Percentiles rank a stretch among this genome's conserved stretches.
phyloP scores from a whole-genome alignment of 2,329 filamentous ascomycete species.

The Helminthosporium solani region DNA sequence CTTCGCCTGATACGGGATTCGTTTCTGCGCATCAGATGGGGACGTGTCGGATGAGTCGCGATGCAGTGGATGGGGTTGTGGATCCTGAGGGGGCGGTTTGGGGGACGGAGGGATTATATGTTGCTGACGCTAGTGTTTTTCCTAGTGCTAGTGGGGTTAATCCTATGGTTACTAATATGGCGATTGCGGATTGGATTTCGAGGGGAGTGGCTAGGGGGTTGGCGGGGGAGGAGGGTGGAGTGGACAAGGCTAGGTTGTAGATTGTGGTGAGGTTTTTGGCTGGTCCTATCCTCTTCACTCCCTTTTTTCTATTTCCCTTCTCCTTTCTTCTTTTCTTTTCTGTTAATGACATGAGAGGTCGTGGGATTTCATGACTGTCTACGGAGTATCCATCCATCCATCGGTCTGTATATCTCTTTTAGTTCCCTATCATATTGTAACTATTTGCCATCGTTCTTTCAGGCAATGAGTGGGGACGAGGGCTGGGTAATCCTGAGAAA shows the following conservation, averaged over 20 bases:
- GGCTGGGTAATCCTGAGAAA: no score
- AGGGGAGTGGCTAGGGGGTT: constrained; percentile 30
- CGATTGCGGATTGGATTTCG: constrained; percentile 41
- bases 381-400: no score
- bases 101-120: constrained; percentile 65
- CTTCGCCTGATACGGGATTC: constrained; percentile 55
- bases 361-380: no score
- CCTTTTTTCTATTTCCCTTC: no score
- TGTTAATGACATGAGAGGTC: no score
- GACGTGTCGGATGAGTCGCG: constrained; percentile 68
- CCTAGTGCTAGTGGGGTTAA: constrained; percentile 77
- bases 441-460: no score
- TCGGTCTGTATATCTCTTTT: no score
- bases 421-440: no score
- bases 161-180: constrained; percentile 77
- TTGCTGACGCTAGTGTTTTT: constrained; percentile 74
- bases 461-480: no score
- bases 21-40: constrained; percentile 82
- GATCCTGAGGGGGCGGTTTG: constrained; percentile 55
- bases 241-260: constrained; percentile 21
- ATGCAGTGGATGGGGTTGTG: constrained; percentile 45
- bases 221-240: constrained; percentile 23
- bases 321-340: no score
- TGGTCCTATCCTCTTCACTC: no score
- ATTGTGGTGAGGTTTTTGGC: neutral